phyloP scores from a whole-genome alignment of 2,329 filamentous ascomycete genomes.

The Hymenoscyphus fructigenus region DNA sequence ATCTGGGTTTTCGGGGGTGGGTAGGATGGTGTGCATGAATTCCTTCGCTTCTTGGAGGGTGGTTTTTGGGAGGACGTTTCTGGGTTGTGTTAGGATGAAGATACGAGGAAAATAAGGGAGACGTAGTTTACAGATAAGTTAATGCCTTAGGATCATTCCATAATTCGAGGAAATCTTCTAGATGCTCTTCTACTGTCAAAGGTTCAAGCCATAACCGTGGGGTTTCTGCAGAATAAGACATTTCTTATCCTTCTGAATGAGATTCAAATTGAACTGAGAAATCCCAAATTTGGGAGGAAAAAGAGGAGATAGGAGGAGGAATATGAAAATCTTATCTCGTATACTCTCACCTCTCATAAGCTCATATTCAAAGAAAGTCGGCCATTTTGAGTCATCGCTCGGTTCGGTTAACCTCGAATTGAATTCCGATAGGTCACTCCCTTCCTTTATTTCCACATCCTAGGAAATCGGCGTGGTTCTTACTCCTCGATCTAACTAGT shows the following conservation, averaged over 20 bases:
- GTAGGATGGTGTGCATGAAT: constrained; percentile 14
- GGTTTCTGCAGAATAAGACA: constrained; percentile 6
- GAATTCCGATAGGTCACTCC: no score
- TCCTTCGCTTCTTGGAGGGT: constrained; percentile 13
- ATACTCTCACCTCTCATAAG: no score
- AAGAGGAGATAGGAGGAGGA: no score
- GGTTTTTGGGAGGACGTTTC: constrained; percentile 6
- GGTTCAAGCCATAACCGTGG: constrained; percentile 22
- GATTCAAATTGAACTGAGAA: no score
- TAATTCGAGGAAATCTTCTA: constrained; percentile 25
- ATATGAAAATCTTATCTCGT: no score
- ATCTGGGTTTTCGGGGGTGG: constrained; percentile 16
- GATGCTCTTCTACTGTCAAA: constrained; percentile 21
- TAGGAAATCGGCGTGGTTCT: no score
- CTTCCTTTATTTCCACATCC: no score
- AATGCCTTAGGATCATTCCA: constrained; percentile 21
- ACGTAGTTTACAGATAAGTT: constrained; percentile 21
- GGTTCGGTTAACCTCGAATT: no score
- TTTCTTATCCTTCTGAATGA: not conserved
- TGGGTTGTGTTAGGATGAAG: constrained; percentile 3
- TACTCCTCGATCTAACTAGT: no score
- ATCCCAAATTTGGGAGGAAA: no score
- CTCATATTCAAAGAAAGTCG: no score
- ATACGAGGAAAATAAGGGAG: not conserved
- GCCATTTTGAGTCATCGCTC: no score